phyloP scores from a whole-genome alignment of 139 green algal species.

The Chlamydomonas eustigma region DNA sequence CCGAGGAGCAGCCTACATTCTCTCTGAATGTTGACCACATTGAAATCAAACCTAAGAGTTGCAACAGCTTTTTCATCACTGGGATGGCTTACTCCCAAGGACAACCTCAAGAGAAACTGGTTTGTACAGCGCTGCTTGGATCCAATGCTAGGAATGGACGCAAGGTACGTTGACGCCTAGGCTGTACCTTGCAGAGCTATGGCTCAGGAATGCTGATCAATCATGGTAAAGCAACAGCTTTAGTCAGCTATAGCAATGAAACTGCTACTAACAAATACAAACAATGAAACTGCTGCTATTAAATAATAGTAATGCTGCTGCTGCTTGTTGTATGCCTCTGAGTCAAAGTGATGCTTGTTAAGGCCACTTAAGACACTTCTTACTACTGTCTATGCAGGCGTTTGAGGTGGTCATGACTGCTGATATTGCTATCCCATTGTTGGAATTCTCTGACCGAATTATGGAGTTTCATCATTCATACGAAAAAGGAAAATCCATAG shows the following conservation, averaged over 20 bases:
- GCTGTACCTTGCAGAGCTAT: no score
- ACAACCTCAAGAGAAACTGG: conserved; percentile 44
- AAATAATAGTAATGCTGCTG: no score
- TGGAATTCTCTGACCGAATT: conserved; percentile 55
- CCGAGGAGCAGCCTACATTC: conserved; percentile 51
- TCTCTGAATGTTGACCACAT: conserved; percentile 45
- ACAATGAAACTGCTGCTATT: no score
- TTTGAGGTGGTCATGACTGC: conserved; percentile 43
- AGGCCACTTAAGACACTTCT: no score
- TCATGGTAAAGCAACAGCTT: no score
- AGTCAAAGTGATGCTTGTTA: neutral
- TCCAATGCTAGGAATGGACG: conserved; percentile 17
- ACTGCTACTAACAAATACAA: no score
- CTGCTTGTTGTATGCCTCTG: no score
- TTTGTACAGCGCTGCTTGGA: conserved; percentile 31
- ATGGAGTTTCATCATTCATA: conserved; percentile 63
- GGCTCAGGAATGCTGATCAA: no score
- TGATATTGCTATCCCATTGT: conserved; percentile 54
- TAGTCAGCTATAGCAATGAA: no score
- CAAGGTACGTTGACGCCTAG: no score
- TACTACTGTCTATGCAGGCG: neutral
- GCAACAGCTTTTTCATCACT: conserved; percentile 43
- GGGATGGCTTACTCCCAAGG: conserved; percentile 34
- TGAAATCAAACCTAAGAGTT: conserved; percentile 43
- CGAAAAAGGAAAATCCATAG: conserved; percentile 25